phyloP scores from a whole-genome alignment of 2,329 filamentous ascomycete genomes.

The Tolypocladium tundrense region DNA sequence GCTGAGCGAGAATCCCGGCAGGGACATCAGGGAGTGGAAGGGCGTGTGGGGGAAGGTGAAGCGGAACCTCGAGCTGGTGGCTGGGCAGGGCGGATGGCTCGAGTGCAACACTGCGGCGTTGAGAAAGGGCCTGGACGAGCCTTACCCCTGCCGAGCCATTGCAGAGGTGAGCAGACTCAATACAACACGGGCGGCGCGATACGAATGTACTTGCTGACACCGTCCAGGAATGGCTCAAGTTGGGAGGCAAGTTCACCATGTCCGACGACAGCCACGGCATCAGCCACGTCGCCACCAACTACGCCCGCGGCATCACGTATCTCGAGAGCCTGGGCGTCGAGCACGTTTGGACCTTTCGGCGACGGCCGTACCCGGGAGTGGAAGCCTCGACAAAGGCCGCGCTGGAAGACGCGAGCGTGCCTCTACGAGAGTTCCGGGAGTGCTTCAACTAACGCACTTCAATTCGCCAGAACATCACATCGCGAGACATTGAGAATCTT shows the following conservation, averaged over 20 bases:
- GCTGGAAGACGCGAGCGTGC: conserved; percentile 33
- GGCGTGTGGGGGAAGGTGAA: conserved; percentile 64
- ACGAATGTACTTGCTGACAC: background rate
- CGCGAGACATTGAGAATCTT: background rate
- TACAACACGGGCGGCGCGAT: background rate
- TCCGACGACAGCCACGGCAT: conserved; percentile 93
- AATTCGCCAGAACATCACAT: background rate
- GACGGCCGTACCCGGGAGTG: conserved; percentile 19
- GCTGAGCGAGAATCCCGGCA: conserved; percentile 58
- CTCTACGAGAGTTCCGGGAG: conserved; percentile 28
- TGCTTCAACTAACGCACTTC: conserved; percentile 10
- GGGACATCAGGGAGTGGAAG: conserved; percentile 46
- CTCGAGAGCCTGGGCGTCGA: conserved; percentile 55
- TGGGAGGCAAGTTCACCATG: conserved; percentile 76
- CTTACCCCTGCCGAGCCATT: conserved; percentile 74
- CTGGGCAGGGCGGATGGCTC: conserved; percentile 66
- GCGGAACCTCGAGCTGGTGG: conserved; percentile 64
- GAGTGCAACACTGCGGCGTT: conserved; percentile 85
- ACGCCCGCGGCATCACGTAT: conserved; percentile 59
- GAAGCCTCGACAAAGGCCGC: conserved; percentile 19
- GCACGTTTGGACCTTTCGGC: conserved; percentile 48
- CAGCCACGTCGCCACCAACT: conserved; percentile 81
- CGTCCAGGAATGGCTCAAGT: conserved; percentile 55
- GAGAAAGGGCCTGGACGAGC: conserved; percentile 82
- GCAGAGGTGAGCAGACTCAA: conserved; percentile 48